Base-by-base conservation (phyloP, 176 grass and related monocot genomes). In the Aegilops sharonensis region DNA sequence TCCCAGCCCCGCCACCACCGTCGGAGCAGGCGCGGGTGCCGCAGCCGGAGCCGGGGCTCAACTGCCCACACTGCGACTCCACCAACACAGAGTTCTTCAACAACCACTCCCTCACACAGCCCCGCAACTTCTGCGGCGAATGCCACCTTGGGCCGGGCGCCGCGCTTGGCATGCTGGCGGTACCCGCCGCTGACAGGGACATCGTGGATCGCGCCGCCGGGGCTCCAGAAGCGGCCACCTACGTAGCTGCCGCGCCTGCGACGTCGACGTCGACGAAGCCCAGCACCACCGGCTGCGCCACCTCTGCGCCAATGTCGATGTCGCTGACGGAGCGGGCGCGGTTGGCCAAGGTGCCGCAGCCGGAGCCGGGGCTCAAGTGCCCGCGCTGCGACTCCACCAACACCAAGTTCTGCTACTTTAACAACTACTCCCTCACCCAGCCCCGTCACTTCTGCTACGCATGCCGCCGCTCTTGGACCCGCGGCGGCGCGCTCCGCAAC, bases 321-420 rank as follows among this genome's bases (percentile, higher is more conserved):
- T n/a, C n/a, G n/a, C n/a, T 75, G 74, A 8, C 47, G 34, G 80
- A 93, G 24, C 64, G 78, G 27, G 75, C 67, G 14, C 83, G 30
- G 66, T 54, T 85, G 27, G 60, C 83, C 3, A 57, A 42, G 81
- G 30, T 87, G 36, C 89, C 93, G 32, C 91, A 93, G 80, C 93
- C 95, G 21, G 95, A 98, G 69, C 87, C 89, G 63, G 87, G 84
- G 11, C 95, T 98, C 83, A 98, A 95, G 87, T 98, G 95, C 67
- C 95, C 95, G n/a, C 95, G 95, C 59, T 98, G 95, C 89, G 95
- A 98, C 15, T 98, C 95, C 31, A 80, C 85, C 62, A 98, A 98
- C 89, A 98, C 95, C 89, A 98, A 98, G 87, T 98, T 98, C 40
- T 98, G 95, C 87, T 98, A 98, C 89, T 98, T 92, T 85, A 98